A percentile compares a stretch with the other conserved stretches of the same genome.
Evolutionary conservation across 2,329 filamentous ascomycete species (phyloP).

Genomic region (Herpotrichia juniperi): DNA sequence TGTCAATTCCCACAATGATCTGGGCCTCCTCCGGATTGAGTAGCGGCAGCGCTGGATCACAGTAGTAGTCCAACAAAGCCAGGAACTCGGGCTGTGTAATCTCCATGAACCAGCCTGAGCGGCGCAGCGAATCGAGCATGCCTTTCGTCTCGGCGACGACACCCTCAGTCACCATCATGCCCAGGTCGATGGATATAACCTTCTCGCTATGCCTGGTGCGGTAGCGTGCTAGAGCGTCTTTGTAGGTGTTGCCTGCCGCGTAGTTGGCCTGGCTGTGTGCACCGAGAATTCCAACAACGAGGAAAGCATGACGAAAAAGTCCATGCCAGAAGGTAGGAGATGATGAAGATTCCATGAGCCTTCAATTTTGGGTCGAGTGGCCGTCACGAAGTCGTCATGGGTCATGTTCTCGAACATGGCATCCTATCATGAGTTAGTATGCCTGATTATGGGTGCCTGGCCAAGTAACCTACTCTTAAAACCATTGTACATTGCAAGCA

Average conservation of each 20-base stretch:
- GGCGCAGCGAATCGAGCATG: neutral
- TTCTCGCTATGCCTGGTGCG: neutral
- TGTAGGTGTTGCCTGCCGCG: conserved; percentile 13
- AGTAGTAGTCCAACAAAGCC: conserved; percentile 3
- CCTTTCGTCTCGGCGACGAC: conserved; percentile 2
- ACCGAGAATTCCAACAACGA: conserved; percentile 14
- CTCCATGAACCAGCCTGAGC: neutral
- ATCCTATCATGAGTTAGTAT: too few species aligned
- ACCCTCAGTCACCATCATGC: conserved; percentile 2
- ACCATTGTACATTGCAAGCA: too few species aligned
- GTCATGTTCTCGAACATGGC: conserved; percentile 7
- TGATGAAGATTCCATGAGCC: conserved; percentile 6
- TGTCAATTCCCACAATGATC: neutral
- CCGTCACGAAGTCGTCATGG: conserved; percentile 7
- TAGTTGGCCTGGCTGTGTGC: conserved; percentile 14
- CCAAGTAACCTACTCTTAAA: too few species aligned
- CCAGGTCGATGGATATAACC: conserved; percentile 1
- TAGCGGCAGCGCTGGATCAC: neutral
- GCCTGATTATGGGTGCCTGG: too few species aligned
- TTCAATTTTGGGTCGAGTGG: conserved; percentile 2
- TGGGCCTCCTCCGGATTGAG: neutral
- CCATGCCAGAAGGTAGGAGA: neutral
- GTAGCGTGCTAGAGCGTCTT: conserved; percentile 6
- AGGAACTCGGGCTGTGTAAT: neutral
- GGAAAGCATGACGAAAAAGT: conserved; percentile 18